Percentiles rank a stretch among this genome's conserved stretches.
phyloP scores from a whole-genome alignment of 2,329 filamentous ascomycete species.

The Elsinoe necatrix region DNA sequence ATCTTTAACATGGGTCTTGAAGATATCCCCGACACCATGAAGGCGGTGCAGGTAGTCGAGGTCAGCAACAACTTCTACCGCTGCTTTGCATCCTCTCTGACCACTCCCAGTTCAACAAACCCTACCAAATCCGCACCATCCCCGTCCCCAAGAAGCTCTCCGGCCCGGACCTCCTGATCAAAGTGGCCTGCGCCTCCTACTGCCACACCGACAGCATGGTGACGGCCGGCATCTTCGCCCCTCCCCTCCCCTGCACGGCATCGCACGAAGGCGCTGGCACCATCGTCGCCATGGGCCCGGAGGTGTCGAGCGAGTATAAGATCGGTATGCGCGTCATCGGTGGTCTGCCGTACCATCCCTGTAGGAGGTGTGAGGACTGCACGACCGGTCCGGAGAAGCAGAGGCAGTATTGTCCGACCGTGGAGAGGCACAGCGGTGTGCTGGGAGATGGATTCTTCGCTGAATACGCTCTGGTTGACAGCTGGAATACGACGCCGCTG shows the following conservation, averaged over 20 bases:
- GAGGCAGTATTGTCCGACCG: constrained; percentile 45
- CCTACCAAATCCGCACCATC: constrained; percentile 46
- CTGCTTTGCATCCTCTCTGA: constrained; percentile 2
- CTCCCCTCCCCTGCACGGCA: constrained; percentile 43
- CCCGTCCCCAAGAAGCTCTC: constrained; percentile 40
- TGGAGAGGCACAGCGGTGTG: constrained; percentile 43
- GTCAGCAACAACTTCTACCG: constrained; percentile 22
- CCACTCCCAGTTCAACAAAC: constrained; percentile 40
- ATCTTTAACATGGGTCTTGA: constrained; percentile 18
- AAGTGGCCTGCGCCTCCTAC: constrained; percentile 51
- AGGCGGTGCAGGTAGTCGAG: constrained; percentile 41
- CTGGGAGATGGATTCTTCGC: constrained; percentile 48
- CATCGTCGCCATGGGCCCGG: constrained; percentile 40
- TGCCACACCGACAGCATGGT: constrained; percentile 58
- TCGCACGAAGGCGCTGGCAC: constrained; percentile 53
- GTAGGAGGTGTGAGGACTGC: constrained; percentile 48
- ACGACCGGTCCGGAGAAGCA: constrained; percentile 37
- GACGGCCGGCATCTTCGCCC: constrained; percentile 40
- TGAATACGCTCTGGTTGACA: constrained; percentile 48
- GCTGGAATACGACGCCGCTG: constrained; percentile 38
- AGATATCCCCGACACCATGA: constrained; percentile 38
- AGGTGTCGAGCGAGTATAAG: constrained; percentile 35
- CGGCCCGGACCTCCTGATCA: constrained; percentile 50
- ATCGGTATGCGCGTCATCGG: constrained; percentile 50
- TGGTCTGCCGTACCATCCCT: constrained; percentile 46